Base-by-base conservation (phyloP, 1,139 yeast genomes). In the Hyphopichia khmerensis region DNA sequence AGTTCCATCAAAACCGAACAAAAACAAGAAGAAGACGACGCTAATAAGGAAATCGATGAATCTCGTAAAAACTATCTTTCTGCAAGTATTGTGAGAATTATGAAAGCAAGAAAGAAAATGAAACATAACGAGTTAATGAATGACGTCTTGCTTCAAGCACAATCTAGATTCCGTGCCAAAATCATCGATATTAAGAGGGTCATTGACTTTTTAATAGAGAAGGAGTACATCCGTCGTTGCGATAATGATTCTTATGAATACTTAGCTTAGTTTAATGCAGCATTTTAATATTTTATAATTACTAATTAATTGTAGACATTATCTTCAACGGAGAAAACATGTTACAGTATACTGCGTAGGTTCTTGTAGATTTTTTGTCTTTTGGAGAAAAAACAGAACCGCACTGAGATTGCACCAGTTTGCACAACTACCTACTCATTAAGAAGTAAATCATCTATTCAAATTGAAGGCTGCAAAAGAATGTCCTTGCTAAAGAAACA, bases 31-130 rank as follows among this genome's bases (percentile, higher is more conserved):
- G 81, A 80, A 35, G 91, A 84, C 41, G 96, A 88, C 49, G 82
- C 96, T 1, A 84, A 80, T 54, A 85, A 84, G 64, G 96, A 90
- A 59, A 81, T 93, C 49, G 90, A 84, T 53, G 93, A 89, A 57
- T 88, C 90, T 47, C 81, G 98, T 55, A 88, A 85, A 69, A 81
- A 87, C 59, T 85, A 84, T 67, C 75, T 93, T 56, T 88, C 90
- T 59, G 96, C 98, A 1, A 87, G 96, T 56, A 89, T 93, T 65
- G 99, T 93, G 36, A 80, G 99, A 56, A 88, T 93, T 57, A 93
- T 93, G 98, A 93, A 93, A 69, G 91, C 96, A 1, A 79, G 97
- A 58, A 87, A 90, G 64, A 76, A 75, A 40, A 73, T 89, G 53
- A 80, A 82, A 48, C 97, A 90, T 60, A 86, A 85, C 40, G 84